A percentile compares a stretch with the other conserved stretches of the same genome.
phyloP scores from a whole-genome alignment of 176 grass and related monocot genomes.

The Thalia dealbata region DNA sequence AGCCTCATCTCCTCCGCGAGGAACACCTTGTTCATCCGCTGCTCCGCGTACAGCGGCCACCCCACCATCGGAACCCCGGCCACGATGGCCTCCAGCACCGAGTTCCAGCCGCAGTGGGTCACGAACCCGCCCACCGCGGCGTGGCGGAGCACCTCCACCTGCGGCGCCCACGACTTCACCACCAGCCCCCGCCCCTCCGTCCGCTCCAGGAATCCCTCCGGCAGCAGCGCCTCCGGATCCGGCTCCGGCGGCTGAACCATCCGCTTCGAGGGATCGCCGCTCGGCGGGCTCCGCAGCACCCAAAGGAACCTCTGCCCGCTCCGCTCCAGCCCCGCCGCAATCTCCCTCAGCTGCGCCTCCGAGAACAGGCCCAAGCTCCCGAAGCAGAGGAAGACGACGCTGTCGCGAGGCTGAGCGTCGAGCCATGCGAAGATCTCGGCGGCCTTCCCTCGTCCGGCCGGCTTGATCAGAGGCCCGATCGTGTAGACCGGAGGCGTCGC shows the following conservation, averaged over 20 bases:
- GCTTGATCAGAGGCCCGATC: too few relatives aligned
- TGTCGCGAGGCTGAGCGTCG: neutral
- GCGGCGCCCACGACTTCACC: neutral
- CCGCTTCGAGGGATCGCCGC: neutral
- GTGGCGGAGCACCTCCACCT: slow-evolving; percentile 1
- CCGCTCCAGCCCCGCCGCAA: neutral
- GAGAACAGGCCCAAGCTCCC: neutral
- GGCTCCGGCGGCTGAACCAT: neutral
- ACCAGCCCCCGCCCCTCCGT: neutral
- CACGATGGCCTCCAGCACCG: neutral
- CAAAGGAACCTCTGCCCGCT: neutral
- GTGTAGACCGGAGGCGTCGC: too few relatives aligned
- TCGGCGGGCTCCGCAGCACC: slow-evolving; percentile 1
- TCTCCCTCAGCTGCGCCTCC: neutral
- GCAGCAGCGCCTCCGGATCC: neutral
- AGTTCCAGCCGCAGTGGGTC: slow-evolving; percentile 5
- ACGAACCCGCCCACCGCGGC: neutral
- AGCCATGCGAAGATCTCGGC: neutral
- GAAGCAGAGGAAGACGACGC: slow-evolving; percentile 3
- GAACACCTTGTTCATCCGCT: neutral
- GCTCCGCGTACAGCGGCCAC: neutral
- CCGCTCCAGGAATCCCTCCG: neutral
- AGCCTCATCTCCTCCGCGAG: neutral
- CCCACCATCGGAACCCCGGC: neutral
- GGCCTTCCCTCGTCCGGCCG: neutral